phyloP scores from a whole-genome alignment of 2,329 filamentous ascomycete species.

The Aspergillus unguis region DNA sequence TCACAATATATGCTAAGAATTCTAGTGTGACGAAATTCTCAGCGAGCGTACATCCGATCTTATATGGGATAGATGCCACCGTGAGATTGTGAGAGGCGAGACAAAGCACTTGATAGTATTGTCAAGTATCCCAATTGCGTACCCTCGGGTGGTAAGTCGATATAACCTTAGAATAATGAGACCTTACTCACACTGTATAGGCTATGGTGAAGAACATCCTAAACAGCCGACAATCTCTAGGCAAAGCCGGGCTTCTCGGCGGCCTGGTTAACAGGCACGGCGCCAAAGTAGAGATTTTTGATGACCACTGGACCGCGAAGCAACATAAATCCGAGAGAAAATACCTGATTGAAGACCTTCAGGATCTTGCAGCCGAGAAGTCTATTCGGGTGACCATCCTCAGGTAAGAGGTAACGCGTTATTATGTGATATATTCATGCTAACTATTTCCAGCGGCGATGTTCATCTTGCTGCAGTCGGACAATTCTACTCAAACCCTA shows the following conservation, averaged over 20 bases:
- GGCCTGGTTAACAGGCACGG: slow-evolving; percentile 83
- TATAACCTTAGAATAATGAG: background rate
- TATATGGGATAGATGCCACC: slow-evolving; percentile 80
- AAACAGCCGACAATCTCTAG: slow-evolving; percentile 83
- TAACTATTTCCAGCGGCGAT: slow-evolving; percentile 62
- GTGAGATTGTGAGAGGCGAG: slow-evolving; percentile 76
- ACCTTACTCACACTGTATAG: slow-evolving; percentile 42
- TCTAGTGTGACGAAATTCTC: slow-evolving; percentile 68
- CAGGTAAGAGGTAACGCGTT: slow-evolving; percentile 47
- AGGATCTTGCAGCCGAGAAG: slow-evolving; percentile 89
- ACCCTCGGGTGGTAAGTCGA: slow-evolving; percentile 67
- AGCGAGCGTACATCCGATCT: slow-evolving; percentile 77
- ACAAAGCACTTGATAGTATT: slow-evolving; percentile 88
- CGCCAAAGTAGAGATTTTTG: slow-evolving; percentile 84
- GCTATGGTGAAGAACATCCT: slow-evolving; percentile 65
- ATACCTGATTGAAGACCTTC: slow-evolving; percentile 82
- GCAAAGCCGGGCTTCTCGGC: slow-evolving; percentile 75
- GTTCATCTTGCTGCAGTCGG: slow-evolving; percentile 90
- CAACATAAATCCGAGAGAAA: slow-evolving; percentile 89
- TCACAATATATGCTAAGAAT: slow-evolving; percentile 21
- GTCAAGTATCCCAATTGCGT: slow-evolving; percentile 78
- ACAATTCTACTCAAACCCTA: slow-evolving; percentile 91
- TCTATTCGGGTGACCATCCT: slow-evolving; percentile 88
- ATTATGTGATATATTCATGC: background rate
- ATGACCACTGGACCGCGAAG: slow-evolving; percentile 97